Conservation (phyloP, 306 rosid species). For the Sphenostylis stenocarpa region DNA sequence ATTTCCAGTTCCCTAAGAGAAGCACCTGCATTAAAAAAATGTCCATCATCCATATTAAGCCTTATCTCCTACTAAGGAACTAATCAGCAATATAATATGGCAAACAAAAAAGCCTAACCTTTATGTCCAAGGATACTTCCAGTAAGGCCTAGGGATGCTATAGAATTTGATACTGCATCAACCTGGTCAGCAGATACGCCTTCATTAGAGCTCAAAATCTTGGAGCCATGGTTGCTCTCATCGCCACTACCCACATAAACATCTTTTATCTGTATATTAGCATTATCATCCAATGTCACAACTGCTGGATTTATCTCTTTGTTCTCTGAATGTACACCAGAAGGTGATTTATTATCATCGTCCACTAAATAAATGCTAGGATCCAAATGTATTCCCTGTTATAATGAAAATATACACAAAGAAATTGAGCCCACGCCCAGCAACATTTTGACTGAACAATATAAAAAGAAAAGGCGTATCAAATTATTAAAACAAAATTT, state of each 20-base stretch:
- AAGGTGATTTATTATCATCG: constrained; percentile 65
- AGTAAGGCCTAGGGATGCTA: constrained; percentile 44
- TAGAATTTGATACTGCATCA: constrained; percentile 45
- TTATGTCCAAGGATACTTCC: constrained; percentile 43
- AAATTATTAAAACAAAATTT: neutral
- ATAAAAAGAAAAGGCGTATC: constrained; percentile 11
- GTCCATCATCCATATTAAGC: constrained; percentile 7
- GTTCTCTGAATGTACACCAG: constrained; percentile 39
- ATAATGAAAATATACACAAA: constrained; percentile 16
- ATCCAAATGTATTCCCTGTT: constrained; percentile 93
- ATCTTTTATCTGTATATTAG: constrained; percentile 38
- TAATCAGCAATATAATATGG: constrained; percentile 16
- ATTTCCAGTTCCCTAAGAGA: constrained; percentile 45
- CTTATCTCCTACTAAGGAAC: constrained; percentile 14
- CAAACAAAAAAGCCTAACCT: constrained; percentile 46
- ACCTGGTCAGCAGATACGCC: constrained; percentile 41
- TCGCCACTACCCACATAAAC: constrained; percentile 32
- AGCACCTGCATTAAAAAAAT: constrained; percentile 53
- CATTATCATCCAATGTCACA: constrained; percentile 44
- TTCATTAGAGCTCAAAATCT: constrained; percentile 38
- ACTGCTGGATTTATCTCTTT: constrained; percentile 47
- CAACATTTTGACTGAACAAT: neutral
- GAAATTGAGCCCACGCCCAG: neutral
- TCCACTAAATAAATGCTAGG: constrained; percentile 98
- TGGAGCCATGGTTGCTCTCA: constrained; percentile 34